Conservation (phyloP, 108 stramenopile genomes). For the Aurantiochytrium sp. region DNA sequence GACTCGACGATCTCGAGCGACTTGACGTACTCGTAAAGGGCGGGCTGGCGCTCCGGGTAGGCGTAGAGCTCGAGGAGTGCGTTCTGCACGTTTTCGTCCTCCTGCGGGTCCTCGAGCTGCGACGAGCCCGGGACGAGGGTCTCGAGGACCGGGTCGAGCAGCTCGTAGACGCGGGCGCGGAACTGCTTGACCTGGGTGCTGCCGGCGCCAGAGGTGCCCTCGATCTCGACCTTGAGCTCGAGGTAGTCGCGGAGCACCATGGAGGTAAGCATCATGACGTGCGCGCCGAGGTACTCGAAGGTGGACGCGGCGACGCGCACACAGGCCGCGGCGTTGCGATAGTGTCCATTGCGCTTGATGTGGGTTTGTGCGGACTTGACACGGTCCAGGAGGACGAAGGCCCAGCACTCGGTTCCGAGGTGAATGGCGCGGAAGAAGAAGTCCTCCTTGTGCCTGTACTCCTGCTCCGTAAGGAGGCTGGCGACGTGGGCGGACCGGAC, state of each 20-base stretch:
- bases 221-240: slow-evolving; percentile 44
- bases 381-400: slow-evolving; percentile 31
- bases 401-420: slow-evolving; percentile 46
- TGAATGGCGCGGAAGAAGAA: slow-evolving; percentile 44
- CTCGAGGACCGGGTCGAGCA: slow-evolving; percentile 32
- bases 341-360: slow-evolving; percentile 21
- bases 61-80: slow-evolving; percentile 34
- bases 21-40: slow-evolving; percentile 40
- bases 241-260: slow-evolving; percentile 45
- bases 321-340: slow-evolving; percentile 33
- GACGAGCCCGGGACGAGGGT: too few species aligned
- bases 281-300: slow-evolving; percentile 40
- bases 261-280: slow-evolving; percentile 44
- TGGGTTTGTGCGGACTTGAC: slow-evolving; percentile 18
- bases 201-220: slow-evolving; percentile 43
- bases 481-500: slow-evolving; percentile 30
- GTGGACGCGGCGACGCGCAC: slow-evolving; percentile 32
- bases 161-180: background rate
- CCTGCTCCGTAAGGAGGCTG: background rate
- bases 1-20: slow-evolving; percentile 42
- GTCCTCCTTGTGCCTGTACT: slow-evolving; percentile 41
- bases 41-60: slow-evolving; percentile 34
- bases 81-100: background rate
- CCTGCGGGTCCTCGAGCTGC: background rate
- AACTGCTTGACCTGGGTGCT: slow-evolving; percentile 20